Evolutionary conservation across 768 basidiomycete species (phyloP).

Genomic region (Tylopilus rubrobrunneus): DNA sequence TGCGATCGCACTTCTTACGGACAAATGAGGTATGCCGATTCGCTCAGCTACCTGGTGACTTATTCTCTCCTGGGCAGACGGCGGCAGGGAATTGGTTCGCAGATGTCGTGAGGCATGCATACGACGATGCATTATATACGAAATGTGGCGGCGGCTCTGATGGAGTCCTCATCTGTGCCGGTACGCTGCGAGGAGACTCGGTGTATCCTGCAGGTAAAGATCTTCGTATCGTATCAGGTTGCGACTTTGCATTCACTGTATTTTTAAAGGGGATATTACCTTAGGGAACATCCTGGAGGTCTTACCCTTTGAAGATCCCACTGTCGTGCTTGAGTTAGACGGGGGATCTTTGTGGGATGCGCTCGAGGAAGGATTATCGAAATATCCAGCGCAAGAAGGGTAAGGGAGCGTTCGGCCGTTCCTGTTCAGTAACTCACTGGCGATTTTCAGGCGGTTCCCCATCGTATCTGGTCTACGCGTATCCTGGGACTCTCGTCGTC

Average conservation of each 20-base stretch:
- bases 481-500: conserved; percentile 78
- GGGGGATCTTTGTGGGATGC: conserved; percentile 78
- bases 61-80: conserved; percentile 39
- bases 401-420: conserved; percentile 25
- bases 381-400: conserved; percentile 93
- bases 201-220: conserved; percentile 72
- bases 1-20: conserved; percentile 72
- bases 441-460: conserved; percentile 69
- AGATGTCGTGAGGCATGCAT: conserved; percentile 79
- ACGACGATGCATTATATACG: conserved; percentile 63
- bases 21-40: conserved; percentile 54
- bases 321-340: conserved; percentile 76
- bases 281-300: conserved; percentile 88
- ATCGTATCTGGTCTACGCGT: conserved; percentile 81
- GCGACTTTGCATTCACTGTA: neutral
- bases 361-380: conserved; percentile 65
- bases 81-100: conserved; percentile 80
- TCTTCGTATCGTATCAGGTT: neutral
- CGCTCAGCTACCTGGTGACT: neutral
- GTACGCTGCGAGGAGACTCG: conserved; percentile 83
- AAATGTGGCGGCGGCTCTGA: conserved; percentile 65
- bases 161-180: conserved; percentile 77
- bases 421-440: neutral
- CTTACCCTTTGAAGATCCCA: conserved; percentile 82
- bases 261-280: conserved; percentile 58